A percentile compares a stretch with the other conserved stretches of the same genome.
These are phyloP conservation scores for Fusarium floridanum DNA, from an alignment of 2,329 filamentous ascomycete species.

Conservation along the genomic window DNA sequence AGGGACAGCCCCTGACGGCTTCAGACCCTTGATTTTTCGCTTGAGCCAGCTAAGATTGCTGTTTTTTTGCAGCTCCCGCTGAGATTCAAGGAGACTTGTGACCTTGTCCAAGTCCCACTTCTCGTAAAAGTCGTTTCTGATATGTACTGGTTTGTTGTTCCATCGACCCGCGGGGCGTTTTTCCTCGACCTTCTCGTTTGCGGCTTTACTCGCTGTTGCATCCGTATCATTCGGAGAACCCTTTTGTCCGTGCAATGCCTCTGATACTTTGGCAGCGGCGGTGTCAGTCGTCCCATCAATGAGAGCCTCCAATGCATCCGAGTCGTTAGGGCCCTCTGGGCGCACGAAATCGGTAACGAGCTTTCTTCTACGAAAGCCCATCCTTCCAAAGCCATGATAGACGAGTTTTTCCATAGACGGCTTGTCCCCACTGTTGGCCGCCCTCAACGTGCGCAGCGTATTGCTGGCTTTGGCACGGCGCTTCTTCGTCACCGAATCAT, in stretches of 20 bases:
- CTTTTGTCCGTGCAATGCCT: background rate
- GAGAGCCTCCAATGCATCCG: conserved; percentile 55
- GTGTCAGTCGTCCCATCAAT: conserved; percentile 24
- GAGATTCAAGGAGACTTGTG: conserved; percentile 55
- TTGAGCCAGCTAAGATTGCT: conserved; percentile 46
- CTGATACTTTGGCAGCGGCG: background rate
- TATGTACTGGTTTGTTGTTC: conserved; percentile 12
- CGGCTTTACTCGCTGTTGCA: background rate
- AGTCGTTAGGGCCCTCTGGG: conserved; percentile 54
- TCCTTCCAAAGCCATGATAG: conserved; percentile 64
- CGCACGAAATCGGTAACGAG: conserved; percentile 58
- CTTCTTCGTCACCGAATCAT: conserved; percentile 45
- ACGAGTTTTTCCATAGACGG: conserved; percentile 63
- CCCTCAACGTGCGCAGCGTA: conserved; percentile 62
- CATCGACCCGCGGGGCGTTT: background rate
- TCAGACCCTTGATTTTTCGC: conserved; percentile 43
- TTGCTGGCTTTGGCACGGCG: conserved; percentile 58
- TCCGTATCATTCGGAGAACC: background rate
- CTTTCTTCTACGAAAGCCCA: conserved; percentile 63
- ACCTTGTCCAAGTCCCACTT: conserved; percentile 65
- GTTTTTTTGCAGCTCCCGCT: conserved; percentile 51
- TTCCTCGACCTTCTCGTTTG: background rate
- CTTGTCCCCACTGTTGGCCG: conserved; percentile 65
- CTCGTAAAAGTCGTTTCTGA: conserved; percentile 56
- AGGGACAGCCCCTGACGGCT: conserved; percentile 56